Evolutionary conservation across 768 basidiomycete species (phyloP).

Genomic region (Phanerodontia chrysosporium): DNA sequence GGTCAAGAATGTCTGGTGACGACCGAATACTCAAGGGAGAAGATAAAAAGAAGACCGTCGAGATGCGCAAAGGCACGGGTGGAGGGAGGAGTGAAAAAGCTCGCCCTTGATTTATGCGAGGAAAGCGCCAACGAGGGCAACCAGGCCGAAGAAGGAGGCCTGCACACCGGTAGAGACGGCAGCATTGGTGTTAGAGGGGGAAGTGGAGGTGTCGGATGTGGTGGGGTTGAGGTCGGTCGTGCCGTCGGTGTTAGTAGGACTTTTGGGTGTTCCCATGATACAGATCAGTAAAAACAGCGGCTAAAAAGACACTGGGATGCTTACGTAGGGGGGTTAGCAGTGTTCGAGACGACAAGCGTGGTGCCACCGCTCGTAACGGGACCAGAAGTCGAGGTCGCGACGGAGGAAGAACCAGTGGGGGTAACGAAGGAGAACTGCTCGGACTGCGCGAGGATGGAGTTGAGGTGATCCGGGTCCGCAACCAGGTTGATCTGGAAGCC

Average conservation of each 20-base stretch:
- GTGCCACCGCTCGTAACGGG: conserved; percentile 8
- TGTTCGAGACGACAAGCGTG: neutral
- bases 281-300: neutral
- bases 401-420: conserved; percentile 18
- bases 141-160: conserved; percentile 30
- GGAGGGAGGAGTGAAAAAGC: neutral
- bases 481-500: conserved; percentile 75
- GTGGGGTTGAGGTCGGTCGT: conserved; percentile 18
- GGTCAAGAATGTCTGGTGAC: neutral
- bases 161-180: conserved; percentile 27
- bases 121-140: conserved; percentile 34
- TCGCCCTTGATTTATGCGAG: conserved; percentile 23
- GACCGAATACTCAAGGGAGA: neutral
- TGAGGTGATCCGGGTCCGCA: conserved; percentile 38
- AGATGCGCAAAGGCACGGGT: neutral
- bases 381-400: neutral
- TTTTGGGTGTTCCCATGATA: conserved; percentile 10
- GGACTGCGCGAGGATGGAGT: conserved; percentile 70
- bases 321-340: conserved; percentile 2
- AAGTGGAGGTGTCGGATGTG: conserved; percentile 18
- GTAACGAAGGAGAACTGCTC: conserved; percentile 48
- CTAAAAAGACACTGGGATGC: neutral
- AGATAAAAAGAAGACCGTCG: neutral
- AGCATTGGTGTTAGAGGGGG: conserved; percentile 24
- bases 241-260: conserved; percentile 9